phyloP scores from a whole-genome alignment of 768 basidiomycete genomes.

The Austroboletus festivus region DNA sequence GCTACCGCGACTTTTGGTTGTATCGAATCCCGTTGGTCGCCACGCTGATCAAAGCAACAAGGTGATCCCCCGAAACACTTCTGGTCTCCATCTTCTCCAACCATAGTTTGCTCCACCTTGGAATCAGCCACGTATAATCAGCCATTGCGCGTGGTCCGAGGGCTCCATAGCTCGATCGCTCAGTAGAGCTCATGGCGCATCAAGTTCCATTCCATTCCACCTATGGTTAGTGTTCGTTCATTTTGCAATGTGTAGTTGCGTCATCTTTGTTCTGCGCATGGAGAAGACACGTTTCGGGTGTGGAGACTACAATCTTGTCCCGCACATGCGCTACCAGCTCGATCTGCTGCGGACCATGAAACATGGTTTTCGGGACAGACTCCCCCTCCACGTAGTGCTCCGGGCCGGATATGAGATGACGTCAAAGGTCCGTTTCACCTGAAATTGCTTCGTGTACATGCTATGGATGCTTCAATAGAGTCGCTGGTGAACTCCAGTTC shows the following conservation, averaged over 20 bases:
- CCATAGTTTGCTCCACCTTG: constrained; percentile 1
- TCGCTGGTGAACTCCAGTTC: neutral
- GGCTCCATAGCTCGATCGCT: constrained; percentile 7
- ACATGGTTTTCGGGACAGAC: neutral
- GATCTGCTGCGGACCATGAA: neutral
- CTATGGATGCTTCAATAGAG: neutral
- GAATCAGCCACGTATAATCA: constrained; percentile 4
- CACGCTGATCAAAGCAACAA: constrained; percentile 4
- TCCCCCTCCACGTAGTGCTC: neutral
- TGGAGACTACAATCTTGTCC: neutral
- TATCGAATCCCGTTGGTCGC: neutral
- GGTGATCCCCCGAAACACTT: neutral
- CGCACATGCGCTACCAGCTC: neutral
- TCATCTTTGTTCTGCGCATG: neutral
- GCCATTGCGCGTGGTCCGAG: constrained; percentile 18
- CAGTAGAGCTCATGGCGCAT: neutral
- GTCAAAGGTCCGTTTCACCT: neutral
- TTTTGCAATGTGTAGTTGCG: neutral
- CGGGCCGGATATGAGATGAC: neutral
- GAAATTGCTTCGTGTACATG: neutral
- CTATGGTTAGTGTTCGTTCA: neutral
- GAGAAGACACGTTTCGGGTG: neutral
- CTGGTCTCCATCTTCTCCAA: neutral
- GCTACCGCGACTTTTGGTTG: neutral
- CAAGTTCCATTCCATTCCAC: constrained; percentile 1